Conservation (phyloP, 2,329 filamentous ascomycete species). For the Neoscytalidium dimidiatum region DNA sequence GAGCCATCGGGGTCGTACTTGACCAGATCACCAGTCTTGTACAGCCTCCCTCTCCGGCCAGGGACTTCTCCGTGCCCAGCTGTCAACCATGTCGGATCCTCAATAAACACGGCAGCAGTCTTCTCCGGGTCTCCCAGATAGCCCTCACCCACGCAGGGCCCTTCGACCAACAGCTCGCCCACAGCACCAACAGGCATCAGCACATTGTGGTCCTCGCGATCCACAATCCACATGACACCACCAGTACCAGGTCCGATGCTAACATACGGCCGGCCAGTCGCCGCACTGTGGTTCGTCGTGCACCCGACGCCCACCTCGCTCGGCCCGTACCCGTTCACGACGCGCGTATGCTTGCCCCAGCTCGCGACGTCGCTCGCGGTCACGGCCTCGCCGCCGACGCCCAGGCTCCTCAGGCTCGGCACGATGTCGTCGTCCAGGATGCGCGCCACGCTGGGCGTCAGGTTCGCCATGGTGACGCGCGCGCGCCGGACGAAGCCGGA, state of each 20-base stretch:
- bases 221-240: conserved; percentile 33
- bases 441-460: conserved; percentile 59
- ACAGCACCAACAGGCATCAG: conserved; percentile 67
- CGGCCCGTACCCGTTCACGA: conserved; percentile 90
- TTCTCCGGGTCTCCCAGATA: conserved; percentile 82
- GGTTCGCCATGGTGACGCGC: conserved; percentile 56
- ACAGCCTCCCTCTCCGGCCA: conserved; percentile 28
- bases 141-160: conserved; percentile 73
- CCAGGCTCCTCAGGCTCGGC: conserved; percentile 41
- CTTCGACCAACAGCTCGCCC: conserved; percentile 81
- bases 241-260: conserved; percentile 22
- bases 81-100: conserved; percentile 47
- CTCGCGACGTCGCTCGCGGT: conserved; percentile 38
- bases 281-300: conserved; percentile 22
- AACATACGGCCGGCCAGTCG: conserved; percentile 14
- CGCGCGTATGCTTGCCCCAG: conserved; percentile 66
- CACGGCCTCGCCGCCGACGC: conserved; percentile 45
- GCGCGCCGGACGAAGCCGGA: conserved; percentile 51
- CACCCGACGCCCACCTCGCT: conserved; percentile 69
- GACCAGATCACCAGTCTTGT: conserved; percentile 37
- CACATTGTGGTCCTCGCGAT: conserved; percentile 50
- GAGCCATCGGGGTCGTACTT: conserved; percentile 42
- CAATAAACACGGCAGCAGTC: conserved; percentile 70
- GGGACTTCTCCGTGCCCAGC: conserved; percentile 50
- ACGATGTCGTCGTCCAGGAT: conserved; percentile 45